Evolutionary conservation across 345 rosid genomes (phyloP).

Genomic region (Mallotus nudiflorus): DNA sequence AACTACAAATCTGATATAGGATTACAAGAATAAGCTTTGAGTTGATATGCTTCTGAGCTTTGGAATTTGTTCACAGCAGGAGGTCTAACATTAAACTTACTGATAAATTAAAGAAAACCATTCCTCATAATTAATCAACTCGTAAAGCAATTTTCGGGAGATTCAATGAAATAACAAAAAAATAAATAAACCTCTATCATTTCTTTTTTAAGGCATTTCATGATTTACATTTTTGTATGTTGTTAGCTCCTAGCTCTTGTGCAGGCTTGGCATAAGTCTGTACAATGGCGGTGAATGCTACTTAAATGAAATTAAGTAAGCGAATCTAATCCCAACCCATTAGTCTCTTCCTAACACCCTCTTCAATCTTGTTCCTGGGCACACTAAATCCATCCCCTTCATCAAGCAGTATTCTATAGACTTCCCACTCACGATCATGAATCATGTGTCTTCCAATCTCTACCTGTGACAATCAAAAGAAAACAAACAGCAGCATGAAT

Average conservation of each 20-base stretch:
- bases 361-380: slow-evolving; percentile 56
- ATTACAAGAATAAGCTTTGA: too few relatives aligned
- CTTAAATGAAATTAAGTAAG: neutral
- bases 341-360: slow-evolving; percentile 42
- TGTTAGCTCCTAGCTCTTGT: slow-evolving; percentile 6
- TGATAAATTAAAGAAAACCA: neutral
- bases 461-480: slow-evolving; percentile 37
- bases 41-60: too few relatives aligned
- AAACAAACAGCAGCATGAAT: neutral
- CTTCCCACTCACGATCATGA: slow-evolving; percentile 61
- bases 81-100: neutral
- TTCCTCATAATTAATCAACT: neutral
- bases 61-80: neutral
- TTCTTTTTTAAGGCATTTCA: neutral
- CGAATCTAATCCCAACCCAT: slow-evolving; percentile 63
- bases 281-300: neutral
- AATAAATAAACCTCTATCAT: neutral
- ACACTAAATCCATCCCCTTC: slow-evolving; percentile 45
- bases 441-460: slow-evolving; percentile 66
- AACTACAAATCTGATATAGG: too few relatives aligned
- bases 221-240: slow-evolving; percentile 2
- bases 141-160: neutral
- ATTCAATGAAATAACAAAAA: neutral
- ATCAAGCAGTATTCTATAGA: slow-evolving; percentile 58
- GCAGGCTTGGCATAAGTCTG: neutral